Evolutionary conservation across 345 rosid species (phyloP).

Genomic region (Eucalyptus erythrocorys): DNA sequence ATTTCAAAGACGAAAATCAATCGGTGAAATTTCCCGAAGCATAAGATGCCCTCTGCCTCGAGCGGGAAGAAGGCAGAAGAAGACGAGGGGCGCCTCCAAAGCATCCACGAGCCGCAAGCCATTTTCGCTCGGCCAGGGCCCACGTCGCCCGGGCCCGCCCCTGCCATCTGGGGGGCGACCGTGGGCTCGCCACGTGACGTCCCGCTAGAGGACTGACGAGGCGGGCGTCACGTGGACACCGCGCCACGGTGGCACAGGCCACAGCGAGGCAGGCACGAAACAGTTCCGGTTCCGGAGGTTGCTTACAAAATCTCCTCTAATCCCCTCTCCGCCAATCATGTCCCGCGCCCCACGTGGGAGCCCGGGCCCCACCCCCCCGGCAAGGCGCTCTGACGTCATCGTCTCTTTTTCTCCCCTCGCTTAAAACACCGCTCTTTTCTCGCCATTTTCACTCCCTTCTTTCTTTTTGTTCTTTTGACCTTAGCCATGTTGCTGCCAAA

Average conservation of each 20-base stretch:
- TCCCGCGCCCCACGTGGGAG: slow-evolving; percentile 46
- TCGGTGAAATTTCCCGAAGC: not conserved
- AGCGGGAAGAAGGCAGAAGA: too few relatives aligned
- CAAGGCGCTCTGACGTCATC: not conserved
- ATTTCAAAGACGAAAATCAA: not conserved
- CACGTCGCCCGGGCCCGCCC: not conserved
- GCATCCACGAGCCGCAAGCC: not conserved
- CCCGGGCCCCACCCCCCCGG: slow-evolving; percentile 16
- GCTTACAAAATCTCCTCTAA: slow-evolving; percentile 29
- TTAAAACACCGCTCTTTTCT: not conserved
- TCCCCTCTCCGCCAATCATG: slow-evolving; percentile 64
- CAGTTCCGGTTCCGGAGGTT: not conserved
- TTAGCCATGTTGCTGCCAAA: not conserved
- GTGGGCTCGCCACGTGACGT: not conserved
- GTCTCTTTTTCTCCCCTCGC: not conserved
- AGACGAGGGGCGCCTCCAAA: not conserved
- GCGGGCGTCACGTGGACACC: not conserved
- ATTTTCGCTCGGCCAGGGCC: not conserved
- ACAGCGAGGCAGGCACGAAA: not conserved
- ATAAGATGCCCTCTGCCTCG: not conserved
- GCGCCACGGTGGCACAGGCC: not conserved
- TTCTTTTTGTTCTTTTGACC: not conserved
- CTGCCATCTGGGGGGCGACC: not conserved
- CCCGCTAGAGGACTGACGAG: not conserved
- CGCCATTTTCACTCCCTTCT: not conserved